Base-by-base conservation (phyloP, 106 monocot genomes). In the Iris macrosiphon region DNA sequence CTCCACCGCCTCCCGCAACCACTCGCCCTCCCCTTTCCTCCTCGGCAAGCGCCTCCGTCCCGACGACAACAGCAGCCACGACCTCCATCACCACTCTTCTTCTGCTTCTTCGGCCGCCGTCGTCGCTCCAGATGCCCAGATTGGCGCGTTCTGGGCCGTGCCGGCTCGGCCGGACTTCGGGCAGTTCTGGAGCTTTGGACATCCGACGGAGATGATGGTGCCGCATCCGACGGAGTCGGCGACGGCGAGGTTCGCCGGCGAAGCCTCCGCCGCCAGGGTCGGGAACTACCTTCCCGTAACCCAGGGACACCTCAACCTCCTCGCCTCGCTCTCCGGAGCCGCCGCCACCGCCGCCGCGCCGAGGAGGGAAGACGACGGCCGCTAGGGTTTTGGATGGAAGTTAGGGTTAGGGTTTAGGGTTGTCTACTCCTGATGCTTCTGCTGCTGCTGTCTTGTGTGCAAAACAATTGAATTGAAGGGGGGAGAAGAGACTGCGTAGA, bases 181-280 rank as follows among this genome's bases (percentile, higher is more conserved):
- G 27, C 93, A 93, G 69, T 40, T 93, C 16, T 93, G 93, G 87
- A 87, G 87, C 65, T 83, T 93, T 60, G 76, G 80, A 0, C 53
- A 80, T 35, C 93, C 79, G 63, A 87, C 87, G 52, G 62, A 87
- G 41, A 30, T 86, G 20, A 52, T 82, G 40, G 70, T 78, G 30
- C 61, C 62, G 18, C 22, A 53, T 15, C 21, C 27, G 62, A 32
- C 52, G 43, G 60, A 37, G 28, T 24, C 27, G 60, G 27, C 26
- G 12, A 40, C 41, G 4, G 38, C 41, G 1, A 15, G 71, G 35
- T 20, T 72, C 56, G 34, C 58, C 53, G 84, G 76, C 2, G 90
- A 92, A 52, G 82, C 81, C 27, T 82, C 85, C 19, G 78, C 76
- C 16, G 86, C 82, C 3, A 75, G 86, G 52, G 79, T 82, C 4